Evolutionary conservation across 2,329 filamentous ascomycete species (phyloP).

Genomic region (Apiospora arundinis): DNA sequence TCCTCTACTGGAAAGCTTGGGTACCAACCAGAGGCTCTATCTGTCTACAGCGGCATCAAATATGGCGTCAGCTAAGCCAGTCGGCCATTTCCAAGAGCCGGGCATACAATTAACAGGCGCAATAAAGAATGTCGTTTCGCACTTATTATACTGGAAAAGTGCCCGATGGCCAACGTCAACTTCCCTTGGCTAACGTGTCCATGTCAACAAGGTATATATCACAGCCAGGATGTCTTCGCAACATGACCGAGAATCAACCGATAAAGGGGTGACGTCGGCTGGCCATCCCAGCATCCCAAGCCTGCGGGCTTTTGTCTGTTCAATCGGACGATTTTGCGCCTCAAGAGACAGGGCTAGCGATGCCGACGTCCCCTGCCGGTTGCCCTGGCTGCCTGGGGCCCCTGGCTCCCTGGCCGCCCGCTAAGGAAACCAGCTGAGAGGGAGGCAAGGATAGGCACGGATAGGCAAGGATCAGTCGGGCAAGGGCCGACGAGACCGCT

Average conservation of each 20-base stretch:
- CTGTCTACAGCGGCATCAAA: background rate
- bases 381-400: background rate
- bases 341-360: background rate
- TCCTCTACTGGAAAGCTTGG: background rate
- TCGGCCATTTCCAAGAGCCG: background rate
- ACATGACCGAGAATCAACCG: background rate
- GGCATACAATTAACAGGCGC: background rate
- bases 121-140: too few species aligned
- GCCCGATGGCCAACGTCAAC: background rate
- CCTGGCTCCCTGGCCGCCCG: background rate
- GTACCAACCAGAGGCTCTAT: background rate
- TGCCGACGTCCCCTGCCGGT: slow-evolving; percentile 3
- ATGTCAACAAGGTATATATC: background rate
- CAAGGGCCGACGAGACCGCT: background rate
- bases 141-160: too few species aligned
- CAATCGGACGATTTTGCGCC: background rate
- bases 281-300: background rate
- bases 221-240: background rate
- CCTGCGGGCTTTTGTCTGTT: background rate
- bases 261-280: background rate
- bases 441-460: background rate
- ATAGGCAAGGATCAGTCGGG: background rate
- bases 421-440: background rate
- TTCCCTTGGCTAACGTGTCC: background rate
- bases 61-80: background rate